phyloP scores from a whole-genome alignment of 306 rosid genomes.

The Dicorynia guianensis region DNA sequence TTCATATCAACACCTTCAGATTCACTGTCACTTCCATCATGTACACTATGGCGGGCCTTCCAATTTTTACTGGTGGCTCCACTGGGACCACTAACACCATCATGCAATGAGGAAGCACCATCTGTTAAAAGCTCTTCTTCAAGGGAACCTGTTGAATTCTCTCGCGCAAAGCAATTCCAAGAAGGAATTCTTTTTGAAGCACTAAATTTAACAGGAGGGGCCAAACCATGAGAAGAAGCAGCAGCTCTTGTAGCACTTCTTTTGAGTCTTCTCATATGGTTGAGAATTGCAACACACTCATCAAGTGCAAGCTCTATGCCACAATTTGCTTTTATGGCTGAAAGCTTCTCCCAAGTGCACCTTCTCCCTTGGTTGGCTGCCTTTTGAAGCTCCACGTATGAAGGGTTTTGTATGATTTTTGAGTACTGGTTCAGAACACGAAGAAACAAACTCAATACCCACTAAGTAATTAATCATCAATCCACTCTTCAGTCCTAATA shows the following conservation, averaged over 20 bases:
- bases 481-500: slow-evolving; percentile 21
- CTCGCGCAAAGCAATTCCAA: slow-evolving; percentile 96
- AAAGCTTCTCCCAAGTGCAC: slow-evolving; percentile 98
- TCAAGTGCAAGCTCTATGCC: slow-evolving; percentile 94
- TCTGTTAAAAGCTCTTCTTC: slow-evolving; percentile 73
- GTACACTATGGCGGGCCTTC: slow-evolving; percentile 54
- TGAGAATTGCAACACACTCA: slow-evolving; percentile 87
- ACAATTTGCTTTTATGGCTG: slow-evolving; percentile 94
- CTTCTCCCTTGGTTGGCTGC: slow-evolving; percentile 97
- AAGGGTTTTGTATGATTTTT: slow-evolving; percentile 89
- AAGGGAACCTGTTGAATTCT: slow-evolving; percentile 88
- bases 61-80: slow-evolving; percentile 54
- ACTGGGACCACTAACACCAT: slow-evolving; percentile 41
- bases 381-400: slow-evolving; percentile 90
- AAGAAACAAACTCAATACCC: background rate
- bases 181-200: slow-evolving; percentile 95
- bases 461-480: slow-evolving; percentile 39
- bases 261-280: slow-evolving; percentile 86
- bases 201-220: slow-evolving; percentile 62
- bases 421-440: slow-evolving; percentile 63
- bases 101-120: slow-evolving; percentile 62
- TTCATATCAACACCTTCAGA: slow-evolving; percentile 65
- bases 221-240: slow-evolving; percentile 68
- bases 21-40: slow-evolving; percentile 83
- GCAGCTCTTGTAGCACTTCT: slow-evolving; percentile 85